A percentile compares a stretch with the other conserved stretches of the same genome.
Evolutionary conservation across 768 basidiomycete genomes (phyloP).

Genomic region (Tephrocybe rancida): DNA sequence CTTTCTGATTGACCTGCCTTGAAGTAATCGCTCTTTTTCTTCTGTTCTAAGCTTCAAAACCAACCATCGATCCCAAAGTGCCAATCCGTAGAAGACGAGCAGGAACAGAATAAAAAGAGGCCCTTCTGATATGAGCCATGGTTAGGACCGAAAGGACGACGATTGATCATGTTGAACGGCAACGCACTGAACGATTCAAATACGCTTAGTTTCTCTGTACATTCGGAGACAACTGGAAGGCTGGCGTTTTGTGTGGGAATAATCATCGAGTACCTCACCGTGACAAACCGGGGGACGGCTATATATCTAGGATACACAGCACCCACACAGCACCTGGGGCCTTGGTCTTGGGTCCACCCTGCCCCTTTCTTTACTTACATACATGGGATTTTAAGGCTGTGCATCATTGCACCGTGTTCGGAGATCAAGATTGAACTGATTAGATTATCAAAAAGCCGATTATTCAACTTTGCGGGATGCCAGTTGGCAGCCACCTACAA

Average conservation of each 20-base stretch:
- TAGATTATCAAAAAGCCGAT: no score
- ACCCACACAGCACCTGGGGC: not conserved
- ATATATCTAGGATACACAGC: not conserved
- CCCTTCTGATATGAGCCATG: conserved; percentile 17
- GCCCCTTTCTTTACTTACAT: not conserved
- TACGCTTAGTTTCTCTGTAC: not conserved
- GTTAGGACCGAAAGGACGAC: not conserved
- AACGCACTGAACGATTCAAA: conserved; percentile 6
- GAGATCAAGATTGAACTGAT: no score
- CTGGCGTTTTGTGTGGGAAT: conserved; percentile 2
- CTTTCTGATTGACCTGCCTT: not conserved
- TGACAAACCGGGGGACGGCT: not conserved
- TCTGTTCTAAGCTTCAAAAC: conserved; percentile 27
- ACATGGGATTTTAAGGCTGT: not conserved
- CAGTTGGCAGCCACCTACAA: no score
- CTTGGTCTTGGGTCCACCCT: not conserved
- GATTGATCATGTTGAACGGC: not conserved
- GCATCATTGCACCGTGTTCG: no score
- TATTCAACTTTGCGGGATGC: no score
- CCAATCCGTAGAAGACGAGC: conserved; percentile 35
- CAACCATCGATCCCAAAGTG: conserved; percentile 40
- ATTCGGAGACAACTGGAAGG: not conserved
- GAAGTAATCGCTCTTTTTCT: conserved; percentile 16
- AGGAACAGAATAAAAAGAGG: conserved; percentile 28
- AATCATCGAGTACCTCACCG: not conserved